Evolutionary conservation across 805 yeast genomes (phyloP).

Genomic region (Wickerhamomyces mucosus): DNA sequence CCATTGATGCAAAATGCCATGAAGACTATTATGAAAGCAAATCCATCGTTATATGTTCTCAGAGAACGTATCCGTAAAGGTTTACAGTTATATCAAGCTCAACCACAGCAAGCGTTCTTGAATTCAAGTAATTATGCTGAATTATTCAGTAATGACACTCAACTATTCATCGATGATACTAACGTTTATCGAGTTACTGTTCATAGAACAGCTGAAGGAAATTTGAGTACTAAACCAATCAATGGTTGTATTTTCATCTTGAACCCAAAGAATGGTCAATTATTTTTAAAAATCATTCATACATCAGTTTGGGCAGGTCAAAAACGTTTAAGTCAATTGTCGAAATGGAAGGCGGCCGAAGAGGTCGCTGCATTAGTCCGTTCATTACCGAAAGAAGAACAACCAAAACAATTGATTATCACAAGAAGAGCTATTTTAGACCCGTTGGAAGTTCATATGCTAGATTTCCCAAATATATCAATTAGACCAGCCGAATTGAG

Average conservation of each 20-base stretch:
- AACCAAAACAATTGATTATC: conserved; percentile 85
- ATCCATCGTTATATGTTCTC: conserved; percentile 84
- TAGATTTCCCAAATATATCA: conserved; percentile 88
- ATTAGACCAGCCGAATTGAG: conserved; percentile 84
- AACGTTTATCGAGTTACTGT: conserved; percentile 90
- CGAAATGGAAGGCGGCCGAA: conserved; percentile 98
- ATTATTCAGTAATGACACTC: conserved; percentile 73
- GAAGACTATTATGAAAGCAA: conserved; percentile 89
- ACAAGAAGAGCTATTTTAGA: conserved; percentile 87
- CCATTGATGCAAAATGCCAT: conserved; percentile 84
- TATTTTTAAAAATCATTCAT: conserved; percentile 82
- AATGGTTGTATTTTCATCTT: conserved; percentile 89
- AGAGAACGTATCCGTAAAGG: conserved; percentile 94
- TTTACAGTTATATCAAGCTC: conserved; percentile 84
- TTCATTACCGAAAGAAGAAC: conserved; percentile 86
- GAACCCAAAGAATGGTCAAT: conserved; percentile 85
- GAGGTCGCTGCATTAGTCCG: conserved; percentile 88
- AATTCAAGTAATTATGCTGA: conserved; percentile 88
- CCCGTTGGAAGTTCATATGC: conserved; percentile 94
- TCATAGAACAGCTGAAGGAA: conserved; percentile 88
- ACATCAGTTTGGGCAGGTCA: conserved; percentile 97
- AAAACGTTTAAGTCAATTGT: conserved; percentile 81
- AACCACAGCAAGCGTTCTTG: conserved; percentile 85
- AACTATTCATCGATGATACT: conserved; percentile 85
- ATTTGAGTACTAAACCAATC: conserved; percentile 81